Conservation (phyloP, 2,329 filamentous ascomycete species). For the Sclerotinia spermophila region DNA sequence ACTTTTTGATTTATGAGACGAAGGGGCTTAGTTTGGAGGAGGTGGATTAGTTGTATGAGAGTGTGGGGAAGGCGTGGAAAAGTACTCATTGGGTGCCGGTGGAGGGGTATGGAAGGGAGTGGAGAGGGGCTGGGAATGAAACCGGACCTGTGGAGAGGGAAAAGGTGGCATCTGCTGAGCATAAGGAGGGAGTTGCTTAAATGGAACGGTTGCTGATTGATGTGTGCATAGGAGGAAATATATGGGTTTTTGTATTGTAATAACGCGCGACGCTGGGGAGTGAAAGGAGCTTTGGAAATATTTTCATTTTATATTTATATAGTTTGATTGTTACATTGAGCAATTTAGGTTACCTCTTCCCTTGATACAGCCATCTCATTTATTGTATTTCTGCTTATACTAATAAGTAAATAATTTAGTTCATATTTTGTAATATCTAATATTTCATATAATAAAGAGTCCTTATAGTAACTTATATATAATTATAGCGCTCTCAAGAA, state of each 20-base stretch:
- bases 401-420: background rate
- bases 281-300: background rate
- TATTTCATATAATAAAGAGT: no score
- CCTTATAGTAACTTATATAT: no score
- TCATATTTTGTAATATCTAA: background rate
- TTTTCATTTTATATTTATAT: no score
- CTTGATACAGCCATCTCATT: background rate
- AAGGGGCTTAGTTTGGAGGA: conserved; percentile 70
- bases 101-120: background rate
- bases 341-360: background rate
- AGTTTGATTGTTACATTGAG: background rate
- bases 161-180: background rate
- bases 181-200: background rate
- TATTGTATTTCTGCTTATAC: no score
- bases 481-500: no score
- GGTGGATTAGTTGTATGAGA: conserved; percentile 58
- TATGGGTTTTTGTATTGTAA: background rate
- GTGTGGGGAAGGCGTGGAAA: conserved; percentile 8
- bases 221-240: background rate
- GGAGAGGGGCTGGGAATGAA: background rate
- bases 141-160: background rate
- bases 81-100: conserved; percentile 7
- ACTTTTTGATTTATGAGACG: conserved; percentile 59
- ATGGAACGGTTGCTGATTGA: background rate
- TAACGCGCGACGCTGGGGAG: background rate